Conservation (phyloP, 768 basidiomycete species). For the Lyophyllum semitale region DNA sequence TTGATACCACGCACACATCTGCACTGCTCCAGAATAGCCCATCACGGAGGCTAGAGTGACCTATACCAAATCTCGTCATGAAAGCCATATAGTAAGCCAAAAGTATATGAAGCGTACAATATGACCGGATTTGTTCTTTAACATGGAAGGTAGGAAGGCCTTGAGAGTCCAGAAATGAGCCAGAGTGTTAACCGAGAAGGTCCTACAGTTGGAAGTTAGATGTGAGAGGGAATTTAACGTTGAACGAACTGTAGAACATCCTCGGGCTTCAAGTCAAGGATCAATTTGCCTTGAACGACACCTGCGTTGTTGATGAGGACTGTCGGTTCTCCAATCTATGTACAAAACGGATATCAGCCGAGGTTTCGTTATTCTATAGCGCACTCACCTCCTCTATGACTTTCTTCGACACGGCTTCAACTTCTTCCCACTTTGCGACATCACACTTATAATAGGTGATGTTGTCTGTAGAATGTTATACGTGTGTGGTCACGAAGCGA, state of each 20-base stretch:
- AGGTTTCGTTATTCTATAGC: not conserved
- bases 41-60: conserved; percentile 78
- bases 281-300: conserved; percentile 84
- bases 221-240: not conserved
- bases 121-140: conserved; percentile 78
- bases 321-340: conserved; percentile 83
- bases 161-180: conserved; percentile 93
- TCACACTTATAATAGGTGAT: conserved; percentile 90
- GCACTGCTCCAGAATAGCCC: conserved; percentile 70
- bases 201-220: conserved; percentile 47
- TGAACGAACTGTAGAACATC: conserved; percentile 75
- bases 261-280: conserved; percentile 75
- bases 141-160: conserved; percentile 88
- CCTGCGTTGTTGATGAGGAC: conserved; percentile 95
- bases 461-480: conserved; percentile 50
- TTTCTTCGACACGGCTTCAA: conserved; percentile 70
- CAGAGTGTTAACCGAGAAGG: conserved; percentile 86
- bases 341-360: not conserved
- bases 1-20: conserved; percentile 63
- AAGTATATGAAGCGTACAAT: conserved; percentile 54
- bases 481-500: not conserved
- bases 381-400: conserved; percentile 73
- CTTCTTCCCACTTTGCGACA: conserved; percentile 86
- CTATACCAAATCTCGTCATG: conserved; percentile 35
- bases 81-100: conserved; percentile 2